Percentiles rank a stretch among this genome's conserved stretches.
Conservation (phyloP, 176 grass and related monocot genomes). For the sorghum (Sorghum bicolor) region DNA sequence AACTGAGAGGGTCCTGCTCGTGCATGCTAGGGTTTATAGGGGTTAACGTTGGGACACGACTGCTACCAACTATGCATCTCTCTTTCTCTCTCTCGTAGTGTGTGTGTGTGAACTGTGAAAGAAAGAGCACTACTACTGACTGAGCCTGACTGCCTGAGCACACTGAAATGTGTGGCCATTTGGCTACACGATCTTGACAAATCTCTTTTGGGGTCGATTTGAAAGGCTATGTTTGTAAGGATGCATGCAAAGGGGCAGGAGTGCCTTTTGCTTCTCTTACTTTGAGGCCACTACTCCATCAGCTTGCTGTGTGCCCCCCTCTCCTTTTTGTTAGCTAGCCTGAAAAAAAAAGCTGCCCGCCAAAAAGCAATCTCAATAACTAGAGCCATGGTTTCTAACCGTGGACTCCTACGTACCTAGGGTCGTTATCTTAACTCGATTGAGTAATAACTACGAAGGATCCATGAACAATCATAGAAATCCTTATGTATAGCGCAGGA, state of each 20-base stretch:
- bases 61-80: background rate
- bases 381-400: constrained; percentile 7
- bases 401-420: constrained; percentile 30
- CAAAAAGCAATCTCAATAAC: constrained; percentile 22
- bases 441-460: constrained; percentile 35
- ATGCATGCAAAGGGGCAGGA: constrained; percentile 42
- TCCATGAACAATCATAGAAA: constrained; percentile 29
- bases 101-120: background rate
- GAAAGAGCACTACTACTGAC: background rate
- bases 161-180: constrained; percentile 51
- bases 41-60: constrained; percentile 21
- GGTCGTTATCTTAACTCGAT: constrained; percentile 57
- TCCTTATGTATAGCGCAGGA: background rate
- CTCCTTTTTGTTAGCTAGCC: constrained; percentile 56
- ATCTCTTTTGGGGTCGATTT: constrained; percentile 47
- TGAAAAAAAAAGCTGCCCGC: constrained; percentile 28
- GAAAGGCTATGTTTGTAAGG: constrained; percentile 61
- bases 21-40: constrained; percentile 40
- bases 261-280: constrained; percentile 49
- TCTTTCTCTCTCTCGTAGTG: background rate
- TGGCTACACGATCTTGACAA: constrained; percentile 46
- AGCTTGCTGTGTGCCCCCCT: constrained; percentile 21
- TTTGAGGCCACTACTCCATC: constrained; percentile 47
- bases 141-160: constrained; percentile 1
- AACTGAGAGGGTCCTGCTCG: constrained; percentile 15